Conservation (phyloP, 139 green algal genomes). For the Haematococcus lacustris region DNA sequence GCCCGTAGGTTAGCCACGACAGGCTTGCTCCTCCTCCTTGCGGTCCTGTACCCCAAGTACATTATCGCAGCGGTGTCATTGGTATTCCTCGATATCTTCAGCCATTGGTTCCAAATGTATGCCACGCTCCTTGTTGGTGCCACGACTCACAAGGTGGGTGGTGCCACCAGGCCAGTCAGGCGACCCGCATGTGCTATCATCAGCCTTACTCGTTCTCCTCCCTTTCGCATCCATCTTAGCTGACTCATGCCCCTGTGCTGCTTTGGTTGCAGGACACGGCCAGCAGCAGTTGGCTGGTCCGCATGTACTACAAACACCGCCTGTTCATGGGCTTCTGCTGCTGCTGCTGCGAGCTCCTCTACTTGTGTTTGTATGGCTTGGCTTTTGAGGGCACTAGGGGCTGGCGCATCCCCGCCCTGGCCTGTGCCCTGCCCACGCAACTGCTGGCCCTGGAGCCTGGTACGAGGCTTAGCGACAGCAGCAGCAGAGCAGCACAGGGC, state of each 20-base stretch:
- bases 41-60: conserved; percentile 43
- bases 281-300: conserved; percentile 56
- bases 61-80: conserved; percentile 58
- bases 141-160: conserved; percentile 69
- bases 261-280: conserved; percentile 12
- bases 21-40: conserved; percentile 75
- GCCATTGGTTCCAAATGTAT: conserved; percentile 94
- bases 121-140: conserved; percentile 54
- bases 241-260: no score
- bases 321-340: conserved; percentile 97
- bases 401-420: not conserved
- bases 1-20: conserved; percentile 71
- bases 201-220: no score
- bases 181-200: not conserved
- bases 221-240: no score
- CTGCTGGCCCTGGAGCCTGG: conserved; percentile 1
- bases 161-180: not conserved
- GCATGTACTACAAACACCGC: conserved; percentile 82
- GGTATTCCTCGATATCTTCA: conserved; percentile 87
- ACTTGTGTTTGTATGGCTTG: conserved; percentile 13
- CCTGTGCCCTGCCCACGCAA: not conserved
- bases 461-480: not conserved
- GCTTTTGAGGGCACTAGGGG: not conserved
- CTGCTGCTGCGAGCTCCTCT: conserved; percentile 68
- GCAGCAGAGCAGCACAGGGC: not conserved